A percentile compares a stretch with the other conserved stretches of the same genome.
Evolutionary conservation across 2,329 filamentous ascomycete genomes (phyloP).

Genomic region (Curvularia sp.): DNA sequence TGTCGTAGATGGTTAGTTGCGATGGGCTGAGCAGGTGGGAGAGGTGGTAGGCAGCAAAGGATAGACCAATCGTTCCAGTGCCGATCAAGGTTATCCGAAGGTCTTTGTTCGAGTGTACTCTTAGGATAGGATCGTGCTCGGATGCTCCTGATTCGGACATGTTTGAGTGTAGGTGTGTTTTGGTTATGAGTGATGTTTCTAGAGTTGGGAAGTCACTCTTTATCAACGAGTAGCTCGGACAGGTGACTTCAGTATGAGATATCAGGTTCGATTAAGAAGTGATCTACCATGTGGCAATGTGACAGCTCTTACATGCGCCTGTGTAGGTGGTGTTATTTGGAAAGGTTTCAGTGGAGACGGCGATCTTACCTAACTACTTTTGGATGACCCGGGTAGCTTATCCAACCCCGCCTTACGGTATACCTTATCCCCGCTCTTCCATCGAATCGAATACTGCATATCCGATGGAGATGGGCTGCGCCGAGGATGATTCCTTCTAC

Average conservation of each 20-base stretch:
- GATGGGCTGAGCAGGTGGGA: slow-evolving; percentile 50
- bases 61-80: slow-evolving; percentile 62
- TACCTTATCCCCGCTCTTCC: slow-evolving; percentile 37
- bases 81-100: slow-evolving; percentile 54
- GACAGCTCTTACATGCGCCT: slow-evolving; percentile 7
- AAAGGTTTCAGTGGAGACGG: slow-evolving; percentile 1
- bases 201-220: not conserved
- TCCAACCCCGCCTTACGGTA: slow-evolving; percentile 31
- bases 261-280: not conserved
- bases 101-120: slow-evolving; percentile 13
- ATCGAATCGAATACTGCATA: slow-evolving; percentile 41
- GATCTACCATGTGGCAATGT: slow-evolving; percentile 4
- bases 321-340: not conserved
- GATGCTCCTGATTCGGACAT: slow-evolving; percentile 16
- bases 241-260: not conserved
- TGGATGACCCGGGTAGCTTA: slow-evolving; percentile 13
- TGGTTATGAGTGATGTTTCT: not conserved
- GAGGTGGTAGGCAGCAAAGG: slow-evolving; percentile 63
- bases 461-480: slow-evolving; percentile 26
- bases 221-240: not conserved
- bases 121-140: not conserved
- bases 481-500: slow-evolving; percentile 28
- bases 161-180: slow-evolving; percentile 4
- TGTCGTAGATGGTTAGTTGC: slow-evolving; percentile 60
- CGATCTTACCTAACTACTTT: slow-evolving; percentile 26